Evolutionary conservation across 2,329 filamentous ascomycete species (phyloP).

Genomic region (Colletotrichum siamense): DNA sequence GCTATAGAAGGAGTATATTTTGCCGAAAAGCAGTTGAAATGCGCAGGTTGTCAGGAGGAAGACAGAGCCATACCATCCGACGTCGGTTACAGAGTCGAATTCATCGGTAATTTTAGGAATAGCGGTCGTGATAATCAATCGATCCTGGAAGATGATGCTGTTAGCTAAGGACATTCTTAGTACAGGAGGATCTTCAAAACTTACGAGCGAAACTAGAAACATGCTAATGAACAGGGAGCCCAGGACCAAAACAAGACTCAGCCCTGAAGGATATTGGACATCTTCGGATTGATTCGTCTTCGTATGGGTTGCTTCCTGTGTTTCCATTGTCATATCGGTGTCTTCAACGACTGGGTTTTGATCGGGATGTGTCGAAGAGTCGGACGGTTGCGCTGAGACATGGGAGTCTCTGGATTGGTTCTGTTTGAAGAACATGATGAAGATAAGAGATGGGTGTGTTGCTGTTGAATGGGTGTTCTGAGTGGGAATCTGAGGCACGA

Average conservation of each 20-base stretch:
- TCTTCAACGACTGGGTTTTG: not conserved
- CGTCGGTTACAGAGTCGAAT: slow-evolving; percentile 29
- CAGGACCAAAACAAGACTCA: slow-evolving; percentile 23
- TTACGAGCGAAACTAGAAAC: slow-evolving; percentile 29
- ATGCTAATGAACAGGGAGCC: slow-evolving; percentile 26
- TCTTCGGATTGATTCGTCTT: not conserved
- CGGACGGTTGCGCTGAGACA: not conserved
- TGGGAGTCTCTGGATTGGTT: not conserved
- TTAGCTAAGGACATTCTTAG: not conserved
- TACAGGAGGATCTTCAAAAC: rapidly evolving
- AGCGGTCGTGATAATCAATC: slow-evolving; percentile 54
- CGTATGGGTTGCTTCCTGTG: rapidly evolving
- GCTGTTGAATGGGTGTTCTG: not conserved
- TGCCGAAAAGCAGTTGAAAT: slow-evolving; percentile 32
- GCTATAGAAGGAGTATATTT: slow-evolving; percentile 31
- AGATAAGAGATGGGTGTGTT: not conserved
- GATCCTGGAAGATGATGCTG: slow-evolving; percentile 32
- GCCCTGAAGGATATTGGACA: not conserved
- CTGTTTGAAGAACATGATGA: not conserved
- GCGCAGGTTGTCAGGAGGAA: slow-evolving; percentile 31
- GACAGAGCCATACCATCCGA: slow-evolving; percentile 33
- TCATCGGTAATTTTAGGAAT: slow-evolving; percentile 35
- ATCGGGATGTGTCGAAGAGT: not conserved
- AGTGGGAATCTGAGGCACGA: not conserved
- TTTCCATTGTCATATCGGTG: not conserved